Evolutionary conservation across 495 filamentous ascomycete species (phyloP).

Genomic region (Penicillium odoratum): DNA sequence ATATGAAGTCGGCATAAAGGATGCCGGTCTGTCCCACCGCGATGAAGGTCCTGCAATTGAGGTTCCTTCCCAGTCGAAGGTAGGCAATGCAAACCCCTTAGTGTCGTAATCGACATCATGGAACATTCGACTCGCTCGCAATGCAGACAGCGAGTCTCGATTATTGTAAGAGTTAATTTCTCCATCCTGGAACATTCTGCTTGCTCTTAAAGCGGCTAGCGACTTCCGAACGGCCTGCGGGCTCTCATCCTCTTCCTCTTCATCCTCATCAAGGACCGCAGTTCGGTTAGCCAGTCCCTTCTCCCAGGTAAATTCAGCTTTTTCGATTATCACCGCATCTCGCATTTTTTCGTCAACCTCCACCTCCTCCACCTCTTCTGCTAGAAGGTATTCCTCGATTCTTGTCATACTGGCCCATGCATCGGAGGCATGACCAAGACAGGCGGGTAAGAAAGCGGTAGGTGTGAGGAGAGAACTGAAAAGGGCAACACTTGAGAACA

Average conservation of each 20-base stretch:
- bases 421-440: background rate
- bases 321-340: slow-evolving; percentile 1
- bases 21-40: background rate
- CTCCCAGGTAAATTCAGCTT: background rate
- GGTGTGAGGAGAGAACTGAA: slow-evolving; percentile 1
- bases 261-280: background rate
- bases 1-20: background rate
- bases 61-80: background rate
- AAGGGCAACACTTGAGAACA: slow-evolving; percentile 1
- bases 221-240: background rate
- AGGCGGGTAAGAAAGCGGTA: background rate
- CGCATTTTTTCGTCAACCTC: background rate
- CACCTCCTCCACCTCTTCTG: background rate
- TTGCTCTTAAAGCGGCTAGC: background rate
- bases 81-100: background rate
- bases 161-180: background rate
- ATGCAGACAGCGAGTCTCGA: background rate
- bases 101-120: background rate
- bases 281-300: background rate
- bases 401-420: background rate
- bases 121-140: background rate
- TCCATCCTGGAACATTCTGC: background rate
- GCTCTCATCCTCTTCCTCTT: background rate
- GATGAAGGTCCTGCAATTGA: background rate
- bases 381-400: background rate